These are phyloP conservation scores for Ramularia endophylla DNA, from an alignment of 2,329 filamentous ascomycete species.

Conservation along the genomic window DNA sequence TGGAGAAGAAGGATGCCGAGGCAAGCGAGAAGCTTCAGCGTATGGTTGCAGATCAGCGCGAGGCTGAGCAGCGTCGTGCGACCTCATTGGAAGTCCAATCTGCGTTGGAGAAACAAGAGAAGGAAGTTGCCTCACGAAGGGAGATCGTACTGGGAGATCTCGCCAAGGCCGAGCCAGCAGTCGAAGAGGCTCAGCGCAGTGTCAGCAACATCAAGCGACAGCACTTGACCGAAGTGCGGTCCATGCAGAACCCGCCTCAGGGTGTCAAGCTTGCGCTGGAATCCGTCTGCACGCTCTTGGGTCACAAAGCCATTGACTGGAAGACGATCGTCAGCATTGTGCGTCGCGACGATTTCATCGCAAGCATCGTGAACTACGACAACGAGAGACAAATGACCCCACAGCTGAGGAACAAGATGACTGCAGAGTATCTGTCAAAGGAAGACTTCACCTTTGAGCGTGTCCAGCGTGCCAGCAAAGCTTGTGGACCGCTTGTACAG, in stretches of 20 bases:
- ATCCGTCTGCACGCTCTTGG: constrained; percentile 91
- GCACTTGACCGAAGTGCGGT: constrained; percentile 93
- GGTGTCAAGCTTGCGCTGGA: constrained; percentile 90
- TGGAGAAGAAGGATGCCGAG: constrained; percentile 90
- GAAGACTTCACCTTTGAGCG: constrained; percentile 95
- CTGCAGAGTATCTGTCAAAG: constrained; percentile 83
- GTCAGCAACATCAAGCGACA: constrained; percentile 98
- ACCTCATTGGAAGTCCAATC: constrained; percentile 84
- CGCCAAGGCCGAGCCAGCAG: constrained; percentile 85
- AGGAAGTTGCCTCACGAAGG: constrained; percentile 74
- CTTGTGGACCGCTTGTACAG: constrained; percentile 91
- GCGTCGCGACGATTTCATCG: constrained; percentile 92
- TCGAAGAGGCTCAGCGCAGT: constrained; percentile 86
- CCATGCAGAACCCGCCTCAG: constrained; percentile 86
- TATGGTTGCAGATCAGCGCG: constrained; percentile 93
- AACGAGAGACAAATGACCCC: constrained; percentile 94
- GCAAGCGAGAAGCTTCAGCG: constrained; percentile 95
- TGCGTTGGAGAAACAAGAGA: constrained; percentile 81
- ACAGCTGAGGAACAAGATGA: constrained; percentile 76
- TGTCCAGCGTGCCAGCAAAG: constrained; percentile 93
- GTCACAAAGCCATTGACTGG: constrained; percentile 86
- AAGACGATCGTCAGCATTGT: constrained; percentile 85
- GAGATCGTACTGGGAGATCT: constrained; percentile 84
- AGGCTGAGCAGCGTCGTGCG: constrained; percentile 86
- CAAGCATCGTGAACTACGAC: constrained; percentile 94